These are phyloP conservation scores for Sonneratia alba DNA, from an alignment of 345 rosid genomes.

Conservation along the genomic window DNA sequence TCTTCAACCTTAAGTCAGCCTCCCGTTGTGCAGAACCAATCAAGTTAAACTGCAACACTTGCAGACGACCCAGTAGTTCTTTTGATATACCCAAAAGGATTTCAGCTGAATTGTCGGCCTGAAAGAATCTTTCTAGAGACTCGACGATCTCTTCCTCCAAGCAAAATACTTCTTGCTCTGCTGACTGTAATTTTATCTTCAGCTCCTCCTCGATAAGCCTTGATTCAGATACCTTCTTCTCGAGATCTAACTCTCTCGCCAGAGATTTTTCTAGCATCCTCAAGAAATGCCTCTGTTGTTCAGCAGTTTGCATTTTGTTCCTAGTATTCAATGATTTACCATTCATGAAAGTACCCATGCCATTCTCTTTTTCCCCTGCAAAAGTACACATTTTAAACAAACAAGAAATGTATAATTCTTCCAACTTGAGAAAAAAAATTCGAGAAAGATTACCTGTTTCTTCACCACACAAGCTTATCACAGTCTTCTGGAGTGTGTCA, in stretches of 20 bases:
- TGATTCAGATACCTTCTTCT: conserved; percentile 67
- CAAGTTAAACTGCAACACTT: conserved; percentile 54
- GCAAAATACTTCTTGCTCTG: conserved; percentile 45
- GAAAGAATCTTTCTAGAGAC: conserved; percentile 45
- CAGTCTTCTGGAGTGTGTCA: conserved; percentile 41
- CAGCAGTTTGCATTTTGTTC: conserved; percentile 71
- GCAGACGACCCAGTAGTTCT: conserved; percentile 57
- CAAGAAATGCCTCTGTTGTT: conserved; percentile 64
- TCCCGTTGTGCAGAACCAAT: conserved; percentile 54
- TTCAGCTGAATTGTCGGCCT: conserved; percentile 65
- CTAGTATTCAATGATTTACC: conserved; percentile 32
- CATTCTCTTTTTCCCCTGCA: conserved; percentile 38
- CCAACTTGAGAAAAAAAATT: too few species aligned
- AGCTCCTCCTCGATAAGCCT: conserved; percentile 49
- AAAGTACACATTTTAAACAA: conserved; percentile 1
- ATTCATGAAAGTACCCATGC: conserved; percentile 22
- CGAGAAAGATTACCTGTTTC: conserved; percentile 33
- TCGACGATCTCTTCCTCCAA: conserved; percentile 60
- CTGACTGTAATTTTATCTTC: conserved; percentile 37
- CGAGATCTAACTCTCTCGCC: conserved; percentile 88
- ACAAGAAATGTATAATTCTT: too few species aligned
- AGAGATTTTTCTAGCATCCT: conserved; percentile 91
- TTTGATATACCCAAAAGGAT: conserved; percentile 56
- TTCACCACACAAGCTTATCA: conserved; percentile 29
- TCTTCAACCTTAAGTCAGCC: conserved; percentile 39